These are phyloP conservation scores for Kurtzmaniella fragi DNA, from an alignment of 805 yeast genomes.

Conservation along the genomic window DNA sequence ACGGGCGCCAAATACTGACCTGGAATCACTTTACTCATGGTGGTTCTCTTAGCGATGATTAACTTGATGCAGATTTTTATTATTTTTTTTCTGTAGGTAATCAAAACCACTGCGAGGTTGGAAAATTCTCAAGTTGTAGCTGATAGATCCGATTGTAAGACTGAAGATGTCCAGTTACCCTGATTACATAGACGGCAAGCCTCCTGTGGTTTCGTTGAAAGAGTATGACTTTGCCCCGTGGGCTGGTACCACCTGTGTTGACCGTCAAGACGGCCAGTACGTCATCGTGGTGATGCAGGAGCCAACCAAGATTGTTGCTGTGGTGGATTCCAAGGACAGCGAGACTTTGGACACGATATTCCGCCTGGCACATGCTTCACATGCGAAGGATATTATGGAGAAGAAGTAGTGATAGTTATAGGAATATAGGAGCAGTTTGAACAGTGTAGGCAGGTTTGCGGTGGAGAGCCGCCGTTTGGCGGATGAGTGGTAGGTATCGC, in stretches of 20 bases:
- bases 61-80: too few relatives aligned
- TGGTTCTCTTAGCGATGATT: slow-evolving; percentile 6
- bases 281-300: slow-evolving; percentile 43
- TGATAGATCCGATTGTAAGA: background rate
- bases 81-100: too few relatives aligned
- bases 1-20: slow-evolving; percentile 75
- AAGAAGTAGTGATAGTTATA: background rate
- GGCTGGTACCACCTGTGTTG: slow-evolving; percentile 49
- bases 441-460: too few relatives aligned
- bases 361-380: slow-evolving; percentile 38
- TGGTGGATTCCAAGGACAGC: slow-evolving; percentile 30
- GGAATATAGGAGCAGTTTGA: too few relatives aligned
- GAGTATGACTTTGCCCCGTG: slow-evolving; percentile 50
- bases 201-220: slow-evolving; percentile 41
- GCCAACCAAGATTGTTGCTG: slow-evolving; percentile 41
- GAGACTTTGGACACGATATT: slow-evolving; percentile 41
- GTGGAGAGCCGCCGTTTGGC: too few relatives aligned
- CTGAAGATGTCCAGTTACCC: slow-evolving; percentile 28
- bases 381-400: slow-evolving; percentile 9
- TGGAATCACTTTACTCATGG: slow-evolving; percentile 47
- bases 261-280: slow-evolving; percentile 27
- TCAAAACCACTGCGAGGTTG: too few relatives aligned
- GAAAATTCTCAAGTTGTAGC: too few relatives aligned
- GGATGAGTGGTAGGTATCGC: too few relatives aligned
- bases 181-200: slow-evolving; percentile 37